Evolutionary conservation across 768 basidiomycete genomes (phyloP), one percentile per base, ranked within the genome.

Genomic region (Coprinopsis cinerea): DNA sequence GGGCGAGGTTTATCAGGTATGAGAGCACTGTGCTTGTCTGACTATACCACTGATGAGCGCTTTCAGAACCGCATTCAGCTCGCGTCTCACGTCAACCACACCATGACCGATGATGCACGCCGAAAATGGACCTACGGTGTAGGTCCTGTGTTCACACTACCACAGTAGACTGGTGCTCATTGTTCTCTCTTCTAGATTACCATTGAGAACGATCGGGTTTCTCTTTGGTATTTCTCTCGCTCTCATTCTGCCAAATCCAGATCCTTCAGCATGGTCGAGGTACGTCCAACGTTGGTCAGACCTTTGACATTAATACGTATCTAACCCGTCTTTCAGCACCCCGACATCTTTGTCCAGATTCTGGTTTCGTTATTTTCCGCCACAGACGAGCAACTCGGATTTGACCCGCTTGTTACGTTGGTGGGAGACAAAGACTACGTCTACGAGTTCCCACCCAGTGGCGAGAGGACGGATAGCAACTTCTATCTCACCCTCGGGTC

Each of bases 21-120:
- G 45, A 50, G 37, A n/a, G n/a, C n/a, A n/a, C n/a, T 27, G 32
- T 46, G 37, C 26, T 40, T 36, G 17, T 51, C 10, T 18, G 17
- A 30, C n/a, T 17, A 7, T 11, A 39, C 24, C 36, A 41, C 22
- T 30, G 36, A 42, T 36, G 45, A 26, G 48, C 35, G 26, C 22
- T 42, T n/a, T 17, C 28, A 56, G 55, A 55, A 53, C 37, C 39
- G 46, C 1, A 4, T 18, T 14, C 36, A 52, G 39, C 42, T 48
- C 43, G 47, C 32, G 24, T 49, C 25, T 5, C 44, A 44, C 9
- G 34, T 44, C 4, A 51, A n/a, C 22, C 56, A 60, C 28, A 57
- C 60, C 26, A 58, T 63, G 59, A 58, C 60, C 37, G 60, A 58
- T 28, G 60, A 63, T 49, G 39, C 48, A 20, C 53, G 60, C 15